These are phyloP conservation scores for Caryopteris hybrid DNA, from an alignment of 305 asterid genomes.

Conservation along the genomic window DNA sequence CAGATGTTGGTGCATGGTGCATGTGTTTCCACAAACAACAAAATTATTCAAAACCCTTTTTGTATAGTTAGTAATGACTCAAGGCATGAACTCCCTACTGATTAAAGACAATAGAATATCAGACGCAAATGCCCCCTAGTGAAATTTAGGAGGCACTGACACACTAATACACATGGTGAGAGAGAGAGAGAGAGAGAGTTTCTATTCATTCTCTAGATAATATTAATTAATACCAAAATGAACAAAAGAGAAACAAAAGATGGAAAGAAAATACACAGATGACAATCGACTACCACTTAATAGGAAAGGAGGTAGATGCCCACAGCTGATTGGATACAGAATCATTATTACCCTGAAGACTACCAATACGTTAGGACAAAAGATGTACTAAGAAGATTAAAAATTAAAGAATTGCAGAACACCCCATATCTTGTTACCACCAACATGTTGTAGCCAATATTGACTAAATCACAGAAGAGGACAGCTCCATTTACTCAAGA, in stretches of 20 bases:
- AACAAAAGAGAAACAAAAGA: background rate
- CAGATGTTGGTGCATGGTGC: slow-evolving; percentile 61
- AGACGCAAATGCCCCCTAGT: slow-evolving; percentile 12
- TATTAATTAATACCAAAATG: background rate
- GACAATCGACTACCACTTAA: slow-evolving; percentile 16
- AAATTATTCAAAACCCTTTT: slow-evolving; percentile 18
- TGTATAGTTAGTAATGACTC: slow-evolving; percentile 12
- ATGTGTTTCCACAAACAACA: slow-evolving; percentile 65
- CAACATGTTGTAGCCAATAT: slow-evolving; percentile 31
- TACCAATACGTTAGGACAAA: slow-evolving; percentile 12
- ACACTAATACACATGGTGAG: background rate
- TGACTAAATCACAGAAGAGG: slow-evolving; percentile 18
- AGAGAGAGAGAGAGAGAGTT: background rate
- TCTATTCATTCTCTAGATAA: background rate
- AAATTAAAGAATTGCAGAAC: slow-evolving; percentile 1
- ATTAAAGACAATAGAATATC: background rate
- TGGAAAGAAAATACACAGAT: background rate
- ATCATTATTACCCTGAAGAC: background rate
- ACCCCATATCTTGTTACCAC: slow-evolving; percentile 14
- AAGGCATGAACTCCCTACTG: slow-evolving; percentile 1
- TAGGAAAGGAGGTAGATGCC: slow-evolving; percentile 15
- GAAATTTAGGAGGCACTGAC: slow-evolving; percentile 15
- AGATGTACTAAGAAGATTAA: slow-evolving; percentile 14
- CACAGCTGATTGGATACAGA: slow-evolving; percentile 21
- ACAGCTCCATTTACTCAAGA: slow-evolving; percentile 16